Percentiles rank a stretch among this genome's conserved stretches.
phyloP scores from a whole-genome alignment of 129 eudicot genomes.

The Tagetes erecta region DNA sequence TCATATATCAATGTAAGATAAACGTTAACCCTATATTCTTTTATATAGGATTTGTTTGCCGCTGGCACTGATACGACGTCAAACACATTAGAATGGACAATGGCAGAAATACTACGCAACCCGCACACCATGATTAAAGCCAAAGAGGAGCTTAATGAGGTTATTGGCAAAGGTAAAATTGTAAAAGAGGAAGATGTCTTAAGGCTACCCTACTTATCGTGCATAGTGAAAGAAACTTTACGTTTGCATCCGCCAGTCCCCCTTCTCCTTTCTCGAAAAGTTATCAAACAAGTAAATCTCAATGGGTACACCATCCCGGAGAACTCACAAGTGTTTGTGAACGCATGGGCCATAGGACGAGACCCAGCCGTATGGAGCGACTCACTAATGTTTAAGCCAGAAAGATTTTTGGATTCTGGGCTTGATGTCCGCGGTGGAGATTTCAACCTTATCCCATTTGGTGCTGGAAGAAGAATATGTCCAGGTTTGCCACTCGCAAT shows the following conservation, averaged over 20 bases:
- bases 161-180: slow-evolving; percentile 45
- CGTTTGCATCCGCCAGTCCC: slow-evolving; percentile 40
- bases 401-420: slow-evolving; percentile 26
- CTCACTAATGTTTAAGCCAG: slow-evolving; percentile 23
- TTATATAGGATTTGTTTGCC: slow-evolving; percentile 49
- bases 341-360: slow-evolving; percentile 36
- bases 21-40: no score
- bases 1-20: no score
- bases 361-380: slow-evolving; percentile 29
- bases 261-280: slow-evolving; percentile 34
- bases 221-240: slow-evolving; percentile 45
- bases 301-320: slow-evolving; percentile 24
- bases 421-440: slow-evolving; percentile 31
- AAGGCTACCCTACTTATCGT: slow-evolving; percentile 34
- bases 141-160: slow-evolving; percentile 50
- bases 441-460: slow-evolving; percentile 37
- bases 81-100: slow-evolving; percentile 62
- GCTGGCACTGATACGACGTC: slow-evolving; percentile 79
- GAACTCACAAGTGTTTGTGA: slow-evolving; percentile 38
- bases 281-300: slow-evolving; percentile 18
- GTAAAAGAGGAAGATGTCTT: slow-evolving; percentile 32
- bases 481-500: slow-evolving; percentile 39
- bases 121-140: slow-evolving; percentile 45
- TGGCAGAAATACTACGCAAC: slow-evolving; percentile 49
- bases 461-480: slow-evolving; percentile 40